Evolutionary conservation across 495 filamentous ascomycete genomes (phyloP), one percentile per base, ranked within the genome.

Genomic region (Hypoxylon lenormandii): DNA sequence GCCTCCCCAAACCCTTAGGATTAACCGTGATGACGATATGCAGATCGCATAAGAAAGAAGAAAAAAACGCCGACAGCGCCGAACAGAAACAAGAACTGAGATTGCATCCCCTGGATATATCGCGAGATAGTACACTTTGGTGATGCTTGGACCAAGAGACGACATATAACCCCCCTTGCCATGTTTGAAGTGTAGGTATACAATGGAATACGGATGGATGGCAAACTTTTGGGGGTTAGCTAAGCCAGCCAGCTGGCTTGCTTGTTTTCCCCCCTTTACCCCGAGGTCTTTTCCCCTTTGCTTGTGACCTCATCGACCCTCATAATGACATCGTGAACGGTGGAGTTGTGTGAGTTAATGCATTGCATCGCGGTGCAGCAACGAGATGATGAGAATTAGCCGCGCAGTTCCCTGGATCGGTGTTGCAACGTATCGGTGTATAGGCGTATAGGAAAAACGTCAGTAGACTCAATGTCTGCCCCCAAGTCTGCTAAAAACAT

Each of bases 11-110:
- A 18, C 38, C 47, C 45, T 43, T 19, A 23, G 52, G 62, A 66
- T 54, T 56, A 71, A 51, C 51, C 48, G 38, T 19, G 5, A 71
- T 50, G 55, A 57, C 46, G 54, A 59, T 37, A 71, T 66, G 68
- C 50, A 70, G 54, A 16, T 36, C 45, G 61, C 61, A 61, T 70
- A 23, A 8, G 6, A 11, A 33, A 7, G 30, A 33, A 33, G 51
- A 59, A 71, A 71, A 23, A 59, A 71, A 71, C 58, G 68, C 68
- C 68, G 58, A 50, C 26, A 58, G 68, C 62, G 68, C 68, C 68
- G 62, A 66, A 66, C 47, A 59, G 43, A 40, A 63, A 33, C 30
- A 33, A 33, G 30, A 59, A 47, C 38, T 51, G 18, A 63, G 52
- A 71, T 21, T 66, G 48, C 57, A 65, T 62, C 56, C 46, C 28